Base-by-base conservation (phyloP, 73 alveolate species). In the Paramecium biaurelia region DNA sequence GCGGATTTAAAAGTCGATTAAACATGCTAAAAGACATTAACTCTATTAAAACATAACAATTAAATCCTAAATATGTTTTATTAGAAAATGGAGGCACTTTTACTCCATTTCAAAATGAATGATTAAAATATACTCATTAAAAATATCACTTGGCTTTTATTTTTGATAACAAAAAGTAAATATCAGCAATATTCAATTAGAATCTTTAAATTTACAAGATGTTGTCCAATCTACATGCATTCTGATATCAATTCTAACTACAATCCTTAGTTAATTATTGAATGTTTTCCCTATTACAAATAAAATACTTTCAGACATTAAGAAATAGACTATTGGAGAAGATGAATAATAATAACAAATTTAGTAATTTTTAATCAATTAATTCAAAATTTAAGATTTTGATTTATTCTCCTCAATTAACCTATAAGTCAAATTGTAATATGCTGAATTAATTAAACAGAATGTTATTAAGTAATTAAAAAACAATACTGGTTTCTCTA, bases 91-190 rank as follows among this genome's bases (percentile, higher is more conserved):
- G 90, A 79, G 45, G 74, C 76, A 79, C 32, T 28, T 26, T 43
- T 79, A 43, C 15, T 30, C 6, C 41, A 24, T 37, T 79, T 72
- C 45, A 72, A 72, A 28, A 28, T 72, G 8, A 38, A 38, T 0
- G 86, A 72, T 35, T 72, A 72, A 72, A 21, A 38, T 7, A 24
- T 23, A 7, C 43, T 43, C 14, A 79, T 79, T 18, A 79, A 79
- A 34, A 45, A 45, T 20, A 79, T 79, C 20, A 18, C 76, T 21
- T 79, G 90, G 90, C 56, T 79, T 9, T 76, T 79, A 7, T 79
- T 79, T 79, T 11, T 79, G 20, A 47, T 47, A 20, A 79, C 56
- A 45, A 79, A 79, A 79, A 79, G 90, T 79, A 79, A 79, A 79
- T 14, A 79, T 23, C 21, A 23, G 10, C 14, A 32, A 35, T 74